These are phyloP conservation scores for Suillus weaverae DNA, from an alignment of 768 basidiomycete genomes.

Conservation along the genomic window DNA sequence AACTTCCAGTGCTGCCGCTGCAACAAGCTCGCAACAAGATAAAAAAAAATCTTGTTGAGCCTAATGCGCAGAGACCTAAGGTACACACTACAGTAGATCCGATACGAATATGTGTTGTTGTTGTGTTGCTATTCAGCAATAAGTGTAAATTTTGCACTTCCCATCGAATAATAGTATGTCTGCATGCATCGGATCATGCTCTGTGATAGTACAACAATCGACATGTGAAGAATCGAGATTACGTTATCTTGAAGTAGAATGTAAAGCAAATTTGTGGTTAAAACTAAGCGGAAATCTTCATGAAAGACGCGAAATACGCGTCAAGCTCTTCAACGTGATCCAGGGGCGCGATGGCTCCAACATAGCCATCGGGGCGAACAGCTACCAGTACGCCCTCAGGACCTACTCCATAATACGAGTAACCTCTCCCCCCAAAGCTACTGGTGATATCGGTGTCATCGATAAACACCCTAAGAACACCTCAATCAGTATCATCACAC, in stretches of 20 bases:
- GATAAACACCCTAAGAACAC: slow-evolving; percentile 48
- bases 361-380: slow-evolving; percentile 49
- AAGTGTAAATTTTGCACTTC: no score
- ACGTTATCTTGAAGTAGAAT: not conserved
- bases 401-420: slow-evolving; percentile 49
- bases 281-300: slow-evolving; percentile 15
- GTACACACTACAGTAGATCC: no score
- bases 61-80: no score
- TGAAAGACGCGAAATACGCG: slow-evolving; percentile 50
- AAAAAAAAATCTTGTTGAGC: no score
- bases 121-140: no score
- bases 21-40: no score
- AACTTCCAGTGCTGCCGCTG: no score
- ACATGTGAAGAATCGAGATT: not conserved
- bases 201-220: not conserved
- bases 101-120: no score
- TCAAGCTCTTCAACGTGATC: slow-evolving; percentile 36
- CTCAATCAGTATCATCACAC: not conserved
- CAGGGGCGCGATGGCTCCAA: slow-evolving; percentile 56
- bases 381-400: slow-evolving; percentile 29
- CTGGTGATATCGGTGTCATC: slow-evolving; percentile 54
- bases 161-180: no score
- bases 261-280: not conserved
- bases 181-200: not conserved
- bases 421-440: slow-evolving; percentile 52